Evolutionary conservation across 1,284 basidiomycete genomes (phyloP).

Genomic region (Tremellales sp.): DNA sequence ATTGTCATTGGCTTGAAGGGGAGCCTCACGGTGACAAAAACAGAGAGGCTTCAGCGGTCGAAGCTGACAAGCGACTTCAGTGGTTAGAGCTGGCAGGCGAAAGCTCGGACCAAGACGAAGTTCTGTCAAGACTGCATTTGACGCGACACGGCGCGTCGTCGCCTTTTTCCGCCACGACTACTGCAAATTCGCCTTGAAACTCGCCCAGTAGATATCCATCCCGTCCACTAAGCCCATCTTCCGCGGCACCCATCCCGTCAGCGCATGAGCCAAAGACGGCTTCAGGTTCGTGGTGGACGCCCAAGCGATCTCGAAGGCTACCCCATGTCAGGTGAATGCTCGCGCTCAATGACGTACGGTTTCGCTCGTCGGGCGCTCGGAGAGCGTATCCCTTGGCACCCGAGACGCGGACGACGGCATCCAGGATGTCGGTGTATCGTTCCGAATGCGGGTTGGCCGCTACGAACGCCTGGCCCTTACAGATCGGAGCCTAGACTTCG

Average conservation of each 20-base stretch:
- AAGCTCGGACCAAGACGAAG: too few species aligned
- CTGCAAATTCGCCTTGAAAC: conserved; percentile 17
- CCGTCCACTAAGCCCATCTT: conserved; percentile 54
- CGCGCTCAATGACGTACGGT: conserved; percentile 31
- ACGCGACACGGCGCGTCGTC: too few species aligned
- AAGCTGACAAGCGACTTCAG: too few species aligned
- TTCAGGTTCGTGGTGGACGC: conserved; percentile 26
- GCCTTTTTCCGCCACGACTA: too few species aligned
- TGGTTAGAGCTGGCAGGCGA: too few species aligned
- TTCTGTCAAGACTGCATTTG: too few species aligned
- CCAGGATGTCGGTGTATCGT: conserved; percentile 52
- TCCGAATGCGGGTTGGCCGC: conserved; percentile 53
- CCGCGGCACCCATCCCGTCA: conserved; percentile 54
- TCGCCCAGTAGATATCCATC: conserved; percentile 51
- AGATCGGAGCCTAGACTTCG: conserved; percentile 35
- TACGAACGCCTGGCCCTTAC: conserved; percentile 53
- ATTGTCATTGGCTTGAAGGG: too few species aligned
- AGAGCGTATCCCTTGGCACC: conserved; percentile 39
- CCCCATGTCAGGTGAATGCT: conserved; percentile 17
- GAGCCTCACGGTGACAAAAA: too few species aligned
- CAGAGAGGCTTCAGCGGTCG: too few species aligned
- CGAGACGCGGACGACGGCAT: conserved; percentile 50
- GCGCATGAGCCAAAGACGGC: conserved; percentile 52
- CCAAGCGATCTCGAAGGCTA: conserved; percentile 43
- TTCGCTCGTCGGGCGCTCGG: conserved; percentile 17